phyloP scores from a whole-genome alignment of 2,329 filamentous ascomycete genomes.

The Ustulina deusta region DNA sequence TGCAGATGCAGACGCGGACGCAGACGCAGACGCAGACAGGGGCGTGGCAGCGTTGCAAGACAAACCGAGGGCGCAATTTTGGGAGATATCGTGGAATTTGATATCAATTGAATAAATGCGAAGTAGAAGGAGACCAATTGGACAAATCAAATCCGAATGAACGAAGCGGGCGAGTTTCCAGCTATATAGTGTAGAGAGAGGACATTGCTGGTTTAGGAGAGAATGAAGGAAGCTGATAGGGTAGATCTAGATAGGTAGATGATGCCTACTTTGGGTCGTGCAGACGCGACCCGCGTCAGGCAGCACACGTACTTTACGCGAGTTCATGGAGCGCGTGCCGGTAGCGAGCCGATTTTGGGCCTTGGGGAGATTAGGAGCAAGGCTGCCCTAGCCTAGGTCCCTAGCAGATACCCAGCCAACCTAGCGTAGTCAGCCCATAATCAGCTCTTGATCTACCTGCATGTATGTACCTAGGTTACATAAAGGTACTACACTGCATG shows the following conservation, averaged over 20 bases:
- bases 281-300: slow-evolving; percentile 29
- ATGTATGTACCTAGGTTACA: too few species aligned
- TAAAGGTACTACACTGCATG: too few species aligned
- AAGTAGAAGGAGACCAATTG: background rate
- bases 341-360: background rate
- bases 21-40: slow-evolving; percentile 38
- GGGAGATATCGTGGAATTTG: slow-evolving; percentile 1
- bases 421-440: background rate
- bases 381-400: background rate
- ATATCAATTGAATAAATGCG: background rate
- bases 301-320: slow-evolving; percentile 40
- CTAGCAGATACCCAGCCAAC: background rate
- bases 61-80: slow-evolving; percentile 11
- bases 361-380: background rate
- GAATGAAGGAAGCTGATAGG: background rate
- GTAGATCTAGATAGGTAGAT: background rate
- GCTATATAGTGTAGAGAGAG: slow-evolving; percentile 1
- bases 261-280: slow-evolving; percentile 11
- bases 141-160: background rate
- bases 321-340: slow-evolving; percentile 39
- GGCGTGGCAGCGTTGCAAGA: slow-evolving; percentile 21
- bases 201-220: too few species aligned
- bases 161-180: background rate
- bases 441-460: too few species aligned
- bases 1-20: too few species aligned